These are phyloP conservation scores for Dictyostelium citrinum DNA, from an alignment of 78 protist genomes.

Conservation along the genomic window DNA sequence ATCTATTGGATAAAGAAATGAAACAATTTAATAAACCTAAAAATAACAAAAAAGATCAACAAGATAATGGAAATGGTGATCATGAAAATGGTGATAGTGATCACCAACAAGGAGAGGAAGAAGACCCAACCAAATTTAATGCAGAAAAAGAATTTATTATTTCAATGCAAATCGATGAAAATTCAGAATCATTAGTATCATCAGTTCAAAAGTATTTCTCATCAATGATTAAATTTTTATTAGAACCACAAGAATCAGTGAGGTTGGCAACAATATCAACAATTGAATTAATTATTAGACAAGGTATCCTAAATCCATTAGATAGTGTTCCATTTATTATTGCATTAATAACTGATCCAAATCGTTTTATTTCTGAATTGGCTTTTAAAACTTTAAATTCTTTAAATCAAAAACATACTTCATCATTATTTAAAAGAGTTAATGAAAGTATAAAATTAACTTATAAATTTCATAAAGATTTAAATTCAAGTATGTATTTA, in stretches of 20 bases:
- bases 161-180: conserved; percentile 9
- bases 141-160: not conserved
- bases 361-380: conserved; percentile 3
- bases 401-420: conserved; percentile 41
- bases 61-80: not conserved
- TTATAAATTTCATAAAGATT: conserved; percentile 26
- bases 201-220: conserved; percentile 56
- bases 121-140: not conserved
- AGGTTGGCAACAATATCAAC: conserved; percentile 37
- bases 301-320: conserved; percentile 64
- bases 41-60: not conserved
- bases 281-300: conserved; percentile 30
- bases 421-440: conserved; percentile 47
- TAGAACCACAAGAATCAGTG: conserved; percentile 11
- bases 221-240: conserved; percentile 24
- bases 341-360: conserved; percentile 36
- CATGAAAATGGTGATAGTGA: not conserved
- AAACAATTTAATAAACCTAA: not conserved
- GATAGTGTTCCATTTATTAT: conserved; percentile 52
- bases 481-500: conserved; percentile 37
- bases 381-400: not conserved
- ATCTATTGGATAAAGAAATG: conserved; percentile 49
- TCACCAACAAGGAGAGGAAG: not conserved
- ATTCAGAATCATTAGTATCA: conserved; percentile 38
- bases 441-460: conserved; percentile 31